Conservation (phyloP, 345 rosid species). For the Gossypium australe region DNA sequence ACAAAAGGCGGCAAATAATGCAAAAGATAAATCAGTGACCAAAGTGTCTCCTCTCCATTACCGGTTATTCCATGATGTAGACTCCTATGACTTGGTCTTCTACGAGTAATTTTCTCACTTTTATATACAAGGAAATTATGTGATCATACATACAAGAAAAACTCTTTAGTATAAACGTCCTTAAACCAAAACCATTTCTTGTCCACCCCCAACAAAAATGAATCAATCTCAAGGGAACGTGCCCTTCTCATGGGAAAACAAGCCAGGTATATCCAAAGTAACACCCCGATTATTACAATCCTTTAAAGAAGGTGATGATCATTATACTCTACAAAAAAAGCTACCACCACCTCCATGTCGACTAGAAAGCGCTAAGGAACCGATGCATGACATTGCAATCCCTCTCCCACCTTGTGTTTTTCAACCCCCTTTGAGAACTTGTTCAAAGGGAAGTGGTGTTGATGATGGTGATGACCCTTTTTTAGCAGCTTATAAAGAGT, state of each 20-base stretch:
- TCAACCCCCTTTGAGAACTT: slow-evolving; percentile 29
- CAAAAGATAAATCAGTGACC: not conserved
- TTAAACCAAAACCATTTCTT: not conserved
- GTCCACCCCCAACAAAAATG: slow-evolving; percentile 1
- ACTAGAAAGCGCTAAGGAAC: not conserved
- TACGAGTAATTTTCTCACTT: not conserved
- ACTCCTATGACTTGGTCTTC: slow-evolving; percentile 10
- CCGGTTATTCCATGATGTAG: slow-evolving; percentile 3
- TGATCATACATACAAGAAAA: not conserved
- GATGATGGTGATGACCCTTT: slow-evolving; percentile 44
- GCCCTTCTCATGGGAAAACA: slow-evolving; percentile 30
- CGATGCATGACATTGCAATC: slow-evolving; percentile 17
- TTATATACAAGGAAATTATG: not conserved
- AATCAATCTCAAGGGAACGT: slow-evolving; percentile 16
- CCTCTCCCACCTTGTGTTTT: slow-evolving; percentile 36
- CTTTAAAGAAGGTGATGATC: not conserved
- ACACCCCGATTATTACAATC: not conserved
- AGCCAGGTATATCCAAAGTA: slow-evolving; percentile 32
- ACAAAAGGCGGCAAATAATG: not conserved
- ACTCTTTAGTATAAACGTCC: not conserved
- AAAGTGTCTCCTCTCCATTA: not conserved
- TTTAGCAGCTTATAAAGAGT: slow-evolving; percentile 42
- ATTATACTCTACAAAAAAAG: slow-evolving; percentile 11
- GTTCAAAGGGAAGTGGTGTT: slow-evolving; percentile 25
- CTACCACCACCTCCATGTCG: slow-evolving; percentile 42